Evolutionary conservation across 2,329 filamentous ascomycete genomes (phyloP).

Genomic region (Dothistroma pini): DNA sequence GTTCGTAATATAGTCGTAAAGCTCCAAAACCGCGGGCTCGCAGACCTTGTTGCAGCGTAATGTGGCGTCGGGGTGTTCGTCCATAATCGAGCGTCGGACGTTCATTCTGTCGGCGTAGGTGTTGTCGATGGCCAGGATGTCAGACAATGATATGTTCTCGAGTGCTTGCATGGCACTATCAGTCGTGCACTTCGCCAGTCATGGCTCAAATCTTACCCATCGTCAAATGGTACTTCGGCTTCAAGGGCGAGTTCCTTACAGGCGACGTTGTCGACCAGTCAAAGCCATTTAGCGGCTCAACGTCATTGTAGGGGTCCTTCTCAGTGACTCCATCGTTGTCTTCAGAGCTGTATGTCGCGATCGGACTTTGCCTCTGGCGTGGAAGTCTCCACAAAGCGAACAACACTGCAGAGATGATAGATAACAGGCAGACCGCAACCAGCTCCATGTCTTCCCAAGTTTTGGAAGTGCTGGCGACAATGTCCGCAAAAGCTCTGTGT

Average conservation of each 20-base stretch:
- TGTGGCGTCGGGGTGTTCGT: conserved; percentile 42
- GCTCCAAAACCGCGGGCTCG: conserved; percentile 51
- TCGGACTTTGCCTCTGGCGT: not conserved
- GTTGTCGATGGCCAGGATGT: conserved; percentile 57
- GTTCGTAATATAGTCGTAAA: conserved; percentile 54
- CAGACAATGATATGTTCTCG: conserved; percentile 50
- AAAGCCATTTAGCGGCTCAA: conserved; percentile 49
- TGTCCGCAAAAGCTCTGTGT: not conserved
- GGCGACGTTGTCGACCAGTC: conserved; percentile 51
- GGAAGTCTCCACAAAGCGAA: not conserved
- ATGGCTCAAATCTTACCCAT: conserved; percentile 49
- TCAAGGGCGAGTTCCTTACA: conserved; percentile 55
- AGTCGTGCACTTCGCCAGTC: not conserved
- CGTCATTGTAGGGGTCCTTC: conserved; percentile 38
- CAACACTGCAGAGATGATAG: not conserved
- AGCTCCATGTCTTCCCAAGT: not conserved
- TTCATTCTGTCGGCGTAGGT: conserved; percentile 53
- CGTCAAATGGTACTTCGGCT: conserved; percentile 59
- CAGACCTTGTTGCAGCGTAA: conserved; percentile 38
- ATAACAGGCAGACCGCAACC: not conserved
- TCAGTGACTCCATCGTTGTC: not conserved
- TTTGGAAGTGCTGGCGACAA: not conserved
- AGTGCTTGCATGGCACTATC: conserved; percentile 43
- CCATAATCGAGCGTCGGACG: conserved; percentile 48
- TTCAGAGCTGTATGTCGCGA: too few species aligned